Conservation (phyloP, 148 eudicot species). For the Diospyros lotus region DNA sequence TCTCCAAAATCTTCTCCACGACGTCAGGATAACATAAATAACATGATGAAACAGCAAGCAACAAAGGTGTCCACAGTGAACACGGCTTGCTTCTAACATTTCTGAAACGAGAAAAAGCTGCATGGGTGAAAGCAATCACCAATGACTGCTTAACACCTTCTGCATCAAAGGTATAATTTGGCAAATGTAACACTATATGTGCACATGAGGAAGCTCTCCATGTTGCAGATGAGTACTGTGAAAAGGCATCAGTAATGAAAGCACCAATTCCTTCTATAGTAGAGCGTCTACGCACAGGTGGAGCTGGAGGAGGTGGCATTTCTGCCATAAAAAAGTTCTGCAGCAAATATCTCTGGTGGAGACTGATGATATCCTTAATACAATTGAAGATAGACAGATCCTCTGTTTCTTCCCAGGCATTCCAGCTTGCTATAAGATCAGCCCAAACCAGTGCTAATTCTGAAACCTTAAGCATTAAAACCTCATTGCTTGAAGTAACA, state of each 20-base stretch:
- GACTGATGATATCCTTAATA: constrained; percentile 50
- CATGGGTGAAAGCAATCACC: constrained; percentile 45
- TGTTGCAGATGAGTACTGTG: constrained; percentile 61
- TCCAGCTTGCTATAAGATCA: constrained; percentile 55
- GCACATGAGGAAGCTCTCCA: constrained; percentile 62
- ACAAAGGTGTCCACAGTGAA: constrained; percentile 54
- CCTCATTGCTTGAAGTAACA: constrained; percentile 24
- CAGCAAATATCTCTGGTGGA: constrained; percentile 39
- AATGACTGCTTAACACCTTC: constrained; percentile 52
- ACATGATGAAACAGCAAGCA: constrained; percentile 68
- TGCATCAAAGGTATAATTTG: constrained; percentile 35
- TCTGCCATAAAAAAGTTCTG: constrained; percentile 37
- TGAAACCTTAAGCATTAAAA: constrained; percentile 44
- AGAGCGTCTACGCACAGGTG: constrained; percentile 47
- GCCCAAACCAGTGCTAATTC: constrained; percentile 61
- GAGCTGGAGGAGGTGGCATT: constrained; percentile 51
- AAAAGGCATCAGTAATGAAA: constrained; percentile 56
- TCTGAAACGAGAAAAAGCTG: constrained; percentile 55
- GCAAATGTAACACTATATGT: constrained; percentile 50
- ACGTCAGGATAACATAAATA: constrained; percentile 56
- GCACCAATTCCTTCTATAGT: constrained; percentile 48
- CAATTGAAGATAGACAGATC: constrained; percentile 65
- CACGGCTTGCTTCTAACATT: constrained; percentile 40
- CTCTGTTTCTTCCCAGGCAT: constrained; percentile 79
- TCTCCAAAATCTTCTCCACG: constrained; percentile 49